A percentile compares a stretch with the other conserved stretches of the same genome.
Conservation (phyloP, 2,329 filamentous ascomycete genomes). For the Alternaria ventricosa region DNA sequence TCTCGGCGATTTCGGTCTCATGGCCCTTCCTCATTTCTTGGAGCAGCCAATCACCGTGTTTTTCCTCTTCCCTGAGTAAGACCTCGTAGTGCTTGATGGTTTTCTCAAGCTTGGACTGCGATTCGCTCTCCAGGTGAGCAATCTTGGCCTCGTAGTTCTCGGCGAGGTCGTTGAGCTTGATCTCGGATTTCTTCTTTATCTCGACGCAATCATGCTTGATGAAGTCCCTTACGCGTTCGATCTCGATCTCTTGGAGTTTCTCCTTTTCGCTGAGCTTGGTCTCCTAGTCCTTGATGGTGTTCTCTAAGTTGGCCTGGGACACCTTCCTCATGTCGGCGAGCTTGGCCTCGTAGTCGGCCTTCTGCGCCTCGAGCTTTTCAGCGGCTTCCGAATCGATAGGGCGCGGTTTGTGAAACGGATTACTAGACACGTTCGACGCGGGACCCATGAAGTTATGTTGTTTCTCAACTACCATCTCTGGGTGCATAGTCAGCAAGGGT, state of each 20-base stretch:
- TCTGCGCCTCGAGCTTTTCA: not conserved
- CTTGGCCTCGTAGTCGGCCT: not conserved
- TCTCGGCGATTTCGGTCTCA: not conserved
- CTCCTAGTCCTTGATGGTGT: not conserved
- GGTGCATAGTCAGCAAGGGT: not conserved
- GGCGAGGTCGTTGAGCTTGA: not conserved
- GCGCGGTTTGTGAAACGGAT: not conserved
- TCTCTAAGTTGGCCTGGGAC: not conserved
- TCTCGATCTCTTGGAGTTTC: not conserved
- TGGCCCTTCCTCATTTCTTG: not conserved
- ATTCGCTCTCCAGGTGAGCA: not conserved
- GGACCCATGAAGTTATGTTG: rapidly evolving
- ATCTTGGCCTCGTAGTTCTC: not conserved
- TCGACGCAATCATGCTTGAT: not conserved
- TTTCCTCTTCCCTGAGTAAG: not conserved
- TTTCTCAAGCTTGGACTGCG: not conserved
- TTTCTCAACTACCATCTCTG: not conserved
- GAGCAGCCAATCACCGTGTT: not conserved
- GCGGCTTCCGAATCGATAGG: not conserved
- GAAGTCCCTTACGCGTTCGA: not conserved
- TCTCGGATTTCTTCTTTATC: not conserved
- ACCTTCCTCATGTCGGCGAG: not conserved
- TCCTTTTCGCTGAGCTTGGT: not conserved
- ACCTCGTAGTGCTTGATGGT: not conserved
- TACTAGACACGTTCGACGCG: no score